Evolutionary conservation across 2,329 filamentous ascomycete species (phyloP).

Genomic region (Alternaria metachromatica): DNA sequence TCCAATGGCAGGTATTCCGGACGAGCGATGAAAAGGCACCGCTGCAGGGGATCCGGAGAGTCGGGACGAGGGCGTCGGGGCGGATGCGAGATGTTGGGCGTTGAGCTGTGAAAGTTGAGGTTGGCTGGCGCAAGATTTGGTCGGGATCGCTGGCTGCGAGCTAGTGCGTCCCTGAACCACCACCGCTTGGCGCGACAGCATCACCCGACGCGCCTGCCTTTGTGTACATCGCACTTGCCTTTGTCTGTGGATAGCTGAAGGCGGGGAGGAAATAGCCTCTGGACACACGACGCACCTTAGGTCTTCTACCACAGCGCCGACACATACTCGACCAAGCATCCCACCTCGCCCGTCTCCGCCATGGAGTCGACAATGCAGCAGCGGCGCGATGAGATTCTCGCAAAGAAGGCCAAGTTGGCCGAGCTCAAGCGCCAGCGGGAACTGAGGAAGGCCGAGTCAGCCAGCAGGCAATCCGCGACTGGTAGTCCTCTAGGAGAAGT

Average conservation of each 20-base stretch:
- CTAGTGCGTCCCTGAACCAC: slow-evolving; percentile 26
- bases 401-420: slow-evolving; percentile 95
- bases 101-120: slow-evolving; percentile 37
- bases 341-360: slow-evolving; percentile 13
- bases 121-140: slow-evolving; percentile 38
- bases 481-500: slow-evolving; percentile 75
- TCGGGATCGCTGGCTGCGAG: slow-evolving; percentile 20
- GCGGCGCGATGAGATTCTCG: slow-evolving; percentile 93
- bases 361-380: slow-evolving; percentile 69
- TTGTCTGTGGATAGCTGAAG: not conserved
- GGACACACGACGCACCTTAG: not conserved
- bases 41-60: slow-evolving; percentile 18
- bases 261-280: not conserved
- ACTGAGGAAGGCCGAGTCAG: slow-evolving; percentile 76
- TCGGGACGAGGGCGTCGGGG: slow-evolving; percentile 28
- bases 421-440: slow-evolving; percentile 94
- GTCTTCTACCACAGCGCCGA: not conserved
- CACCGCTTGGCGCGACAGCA: slow-evolving; percentile 34
- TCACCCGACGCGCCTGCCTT: slow-evolving; percentile 8
- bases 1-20: slow-evolving; percentile 41
- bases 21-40: slow-evolving; percentile 27
- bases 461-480: slow-evolving; percentile 67
- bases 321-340: not conserved
- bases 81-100: slow-evolving; percentile 29
- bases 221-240: not conserved